These are phyloP conservation scores for Xylariaceae sp. DNA, from an alignment of 2,329 filamentous ascomycete genomes.

Conservation along the genomic window DNA sequence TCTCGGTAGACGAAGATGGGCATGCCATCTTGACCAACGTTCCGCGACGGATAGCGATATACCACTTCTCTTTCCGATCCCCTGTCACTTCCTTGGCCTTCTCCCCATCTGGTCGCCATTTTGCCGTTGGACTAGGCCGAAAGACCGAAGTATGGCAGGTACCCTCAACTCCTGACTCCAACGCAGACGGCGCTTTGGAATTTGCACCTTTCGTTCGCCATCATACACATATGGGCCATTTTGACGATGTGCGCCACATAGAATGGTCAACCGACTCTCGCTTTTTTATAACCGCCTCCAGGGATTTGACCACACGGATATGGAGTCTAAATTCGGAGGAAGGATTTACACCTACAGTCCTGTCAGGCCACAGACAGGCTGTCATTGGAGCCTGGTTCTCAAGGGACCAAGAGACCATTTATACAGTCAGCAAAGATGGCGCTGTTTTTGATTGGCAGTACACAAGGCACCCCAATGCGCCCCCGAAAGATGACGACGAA, in stretches of 20 bases:
- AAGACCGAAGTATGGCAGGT: slow-evolving; percentile 96
- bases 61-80: slow-evolving; percentile 94
- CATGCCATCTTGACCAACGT: slow-evolving; percentile 93
- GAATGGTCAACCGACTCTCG: slow-evolving; percentile 96
- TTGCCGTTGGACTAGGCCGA: slow-evolving; percentile 84
- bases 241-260: slow-evolving; percentile 81
- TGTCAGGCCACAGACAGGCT: slow-evolving; percentile 87
- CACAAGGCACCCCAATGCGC: slow-evolving; percentile 59
- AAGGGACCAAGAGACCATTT: slow-evolving; percentile 90
- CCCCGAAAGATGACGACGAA: slow-evolving; percentile 58
- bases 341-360: slow-evolving; percentile 84
- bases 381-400: slow-evolving; percentile 98
- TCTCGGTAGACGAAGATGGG: slow-evolving; percentile 93
- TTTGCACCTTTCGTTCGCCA: slow-evolving; percentile 94
- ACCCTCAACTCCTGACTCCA: slow-evolving; percentile 82
- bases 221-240: slow-evolving; percentile 84
- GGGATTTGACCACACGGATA: slow-evolving; percentile 89
- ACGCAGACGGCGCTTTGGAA: slow-evolving; percentile 79
- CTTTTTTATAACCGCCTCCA: slow-evolving; percentile 91
- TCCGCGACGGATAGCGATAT: slow-evolving; percentile 79
- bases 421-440: slow-evolving; percentile 96
- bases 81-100: slow-evolving; percentile 83
- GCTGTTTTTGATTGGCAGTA: slow-evolving; percentile 95
- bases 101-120: slow-evolving; percentile 86
- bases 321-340: slow-evolving; percentile 91